Evolutionary conservation across 2,329 filamentous ascomycete species (phyloP).

Genomic region (Verticillium zaregamsianum): DNA sequence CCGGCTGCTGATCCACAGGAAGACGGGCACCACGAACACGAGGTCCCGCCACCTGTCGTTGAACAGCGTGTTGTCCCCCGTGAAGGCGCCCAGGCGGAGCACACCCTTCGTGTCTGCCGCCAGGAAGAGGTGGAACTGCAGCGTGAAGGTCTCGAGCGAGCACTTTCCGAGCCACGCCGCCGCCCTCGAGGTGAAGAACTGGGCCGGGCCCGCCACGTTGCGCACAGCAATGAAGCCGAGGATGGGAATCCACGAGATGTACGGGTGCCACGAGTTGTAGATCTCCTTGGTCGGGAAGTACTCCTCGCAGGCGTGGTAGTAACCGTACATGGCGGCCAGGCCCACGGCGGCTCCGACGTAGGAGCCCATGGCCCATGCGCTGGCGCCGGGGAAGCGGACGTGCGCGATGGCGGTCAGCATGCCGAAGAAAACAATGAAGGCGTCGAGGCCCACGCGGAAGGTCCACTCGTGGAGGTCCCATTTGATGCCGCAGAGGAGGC

Average conservation of each 20-base stretch:
- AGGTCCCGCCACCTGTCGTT: conserved; percentile 20
- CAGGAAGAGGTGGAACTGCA: conserved; percentile 60
- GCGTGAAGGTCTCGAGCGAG: conserved; percentile 54
- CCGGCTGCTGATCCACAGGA: conserved; percentile 22
- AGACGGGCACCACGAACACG: conserved; percentile 19
- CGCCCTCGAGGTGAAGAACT: conserved; percentile 29
- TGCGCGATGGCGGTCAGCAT: conserved; percentile 42
- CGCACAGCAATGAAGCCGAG: conserved; percentile 47
- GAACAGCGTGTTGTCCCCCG: conserved; percentile 17
- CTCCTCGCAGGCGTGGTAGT: neutral
- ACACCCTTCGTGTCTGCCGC: conserved; percentile 27
- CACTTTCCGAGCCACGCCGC: conserved; percentile 49
- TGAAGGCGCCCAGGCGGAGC: conserved; percentile 10
- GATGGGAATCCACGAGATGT: conserved; percentile 49
- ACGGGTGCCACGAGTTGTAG: conserved; percentile 49
- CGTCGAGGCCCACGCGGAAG: conserved; percentile 46
- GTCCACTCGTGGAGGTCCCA: conserved; percentile 45
- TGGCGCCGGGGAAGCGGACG: conserved; percentile 11
- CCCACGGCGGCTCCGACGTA: neutral
- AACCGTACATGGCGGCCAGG: neutral
- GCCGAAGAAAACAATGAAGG: conserved; percentile 51
- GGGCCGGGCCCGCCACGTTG: conserved; percentile 26
- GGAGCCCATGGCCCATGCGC: neutral
- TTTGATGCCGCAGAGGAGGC: conserved; percentile 37
- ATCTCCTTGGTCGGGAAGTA: conserved; percentile 15